Evolutionary conservation across 1,139 yeast genomes (phyloP).

Genomic region (Sugiyamaella paludigena): DNA sequence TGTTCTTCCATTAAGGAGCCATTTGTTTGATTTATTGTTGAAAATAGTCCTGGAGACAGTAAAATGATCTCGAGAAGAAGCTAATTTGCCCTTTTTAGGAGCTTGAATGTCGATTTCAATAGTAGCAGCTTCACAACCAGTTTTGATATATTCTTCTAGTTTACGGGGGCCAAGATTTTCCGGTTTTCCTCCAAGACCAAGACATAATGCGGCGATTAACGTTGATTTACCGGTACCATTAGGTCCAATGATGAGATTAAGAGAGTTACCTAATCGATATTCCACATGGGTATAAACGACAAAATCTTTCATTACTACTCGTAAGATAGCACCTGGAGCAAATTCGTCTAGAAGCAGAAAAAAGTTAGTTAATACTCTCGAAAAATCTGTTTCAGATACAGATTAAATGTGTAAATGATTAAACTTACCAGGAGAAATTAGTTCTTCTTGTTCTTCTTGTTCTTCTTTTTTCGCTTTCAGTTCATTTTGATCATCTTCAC

Average conservation of each 20-base stretch:
- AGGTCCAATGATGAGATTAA: slow-evolving; percentile 95
- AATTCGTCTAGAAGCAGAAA: slow-evolving; percentile 22
- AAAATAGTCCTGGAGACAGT: slow-evolving; percentile 47
- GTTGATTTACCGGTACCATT: slow-evolving; percentile 97
- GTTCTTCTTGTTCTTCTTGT: not conserved
- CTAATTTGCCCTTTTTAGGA: slow-evolving; percentile 2
- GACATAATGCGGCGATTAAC: slow-evolving; percentile 87
- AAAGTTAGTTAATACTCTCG: not conserved
- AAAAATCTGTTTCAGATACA: not conserved
- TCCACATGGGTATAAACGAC: slow-evolving; percentile 80
- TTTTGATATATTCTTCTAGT: slow-evolving; percentile 68
- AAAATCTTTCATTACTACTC: slow-evolving; percentile 67
- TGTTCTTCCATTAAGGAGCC: slow-evolving; percentile 54
- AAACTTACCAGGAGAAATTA: slow-evolving; percentile 9
- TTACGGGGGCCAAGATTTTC: slow-evolving; percentile 79
- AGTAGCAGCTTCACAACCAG: slow-evolving; percentile 56
- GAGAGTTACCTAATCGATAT: slow-evolving; percentile 73
- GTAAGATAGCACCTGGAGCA: slow-evolving; percentile 64
- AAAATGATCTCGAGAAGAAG: slow-evolving; percentile 30
- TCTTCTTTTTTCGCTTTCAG: not conserved
- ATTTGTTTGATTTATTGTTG: slow-evolving; percentile 49
- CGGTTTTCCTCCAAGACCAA: slow-evolving; percentile 82
- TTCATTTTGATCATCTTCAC: not conserved
- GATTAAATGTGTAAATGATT: not conserved
- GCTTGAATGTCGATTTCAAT: slow-evolving; percentile 65